phyloP scores from a whole-genome alignment of 192 early-diverging fungal genomes.

The Pecoramyces ruminantium region DNA sequence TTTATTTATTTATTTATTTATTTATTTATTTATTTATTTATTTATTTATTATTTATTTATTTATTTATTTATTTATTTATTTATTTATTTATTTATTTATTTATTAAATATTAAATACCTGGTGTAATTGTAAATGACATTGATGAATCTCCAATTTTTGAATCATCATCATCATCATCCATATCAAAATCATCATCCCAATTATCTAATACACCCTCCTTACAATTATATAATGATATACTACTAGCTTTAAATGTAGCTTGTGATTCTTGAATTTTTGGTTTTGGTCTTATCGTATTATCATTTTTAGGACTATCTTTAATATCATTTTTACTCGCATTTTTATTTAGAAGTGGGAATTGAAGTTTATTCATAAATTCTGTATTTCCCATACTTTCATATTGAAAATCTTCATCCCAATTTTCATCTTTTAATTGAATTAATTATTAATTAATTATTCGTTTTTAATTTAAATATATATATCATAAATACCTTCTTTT shows the following conservation, averaged over 20 bases:
- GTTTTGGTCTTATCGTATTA: neutral
- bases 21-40: too few relatives aligned
- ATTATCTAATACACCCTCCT: neutral
- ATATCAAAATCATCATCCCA: neutral
- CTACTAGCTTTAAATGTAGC: neutral
- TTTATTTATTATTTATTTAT: too few relatives aligned
- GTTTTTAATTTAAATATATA: too few relatives aligned
- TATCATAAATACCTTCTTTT: neutral
- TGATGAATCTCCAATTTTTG: neutral
- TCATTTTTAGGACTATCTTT: neutral
- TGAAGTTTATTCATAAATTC: neutral
- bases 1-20: too few relatives aligned
- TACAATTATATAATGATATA: neutral
- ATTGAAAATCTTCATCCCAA: neutral
- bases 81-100: too few relatives aligned
- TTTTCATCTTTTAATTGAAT: neutral
- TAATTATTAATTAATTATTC: too few relatives aligned
- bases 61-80: too few relatives aligned
- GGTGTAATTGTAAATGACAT: neutral
- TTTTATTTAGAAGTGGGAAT: neutral
- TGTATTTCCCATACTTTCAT: neutral
- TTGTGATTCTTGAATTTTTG: neutral
- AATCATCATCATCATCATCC: neutral
- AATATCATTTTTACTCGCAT: too few relatives aligned
- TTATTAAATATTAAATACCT: neutral